A percentile compares a stretch with the other conserved stretches of the same genome.
phyloP scores from a whole-genome alignment of 2,329 filamentous ascomycete genomes.

The Fusarium sarcochroum region DNA sequence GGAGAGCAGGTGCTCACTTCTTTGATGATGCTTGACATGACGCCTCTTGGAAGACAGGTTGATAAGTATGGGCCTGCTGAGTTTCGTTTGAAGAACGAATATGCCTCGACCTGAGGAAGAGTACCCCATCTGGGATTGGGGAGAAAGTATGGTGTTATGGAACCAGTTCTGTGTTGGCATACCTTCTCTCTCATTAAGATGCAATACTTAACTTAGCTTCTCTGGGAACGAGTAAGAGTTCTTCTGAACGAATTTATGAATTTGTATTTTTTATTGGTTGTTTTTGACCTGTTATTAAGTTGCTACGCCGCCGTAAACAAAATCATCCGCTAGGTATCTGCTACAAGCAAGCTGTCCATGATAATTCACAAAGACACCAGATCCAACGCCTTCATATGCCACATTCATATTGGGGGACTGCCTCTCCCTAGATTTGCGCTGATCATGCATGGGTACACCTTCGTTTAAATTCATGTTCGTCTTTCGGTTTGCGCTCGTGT shows the following conservation, averaged over 20 bases:
- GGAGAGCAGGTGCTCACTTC: constrained; percentile 51
- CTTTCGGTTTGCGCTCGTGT: neutral
- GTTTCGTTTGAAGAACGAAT: constrained; percentile 49
- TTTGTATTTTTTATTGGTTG: neutral
- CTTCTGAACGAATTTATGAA: neutral
- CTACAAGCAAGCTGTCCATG: constrained; percentile 19
- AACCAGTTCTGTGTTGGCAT: neutral
- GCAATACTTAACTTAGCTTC: neutral
- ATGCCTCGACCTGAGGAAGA: constrained; percentile 12
- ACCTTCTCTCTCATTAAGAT: neutral
- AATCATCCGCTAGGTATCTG: constrained; percentile 25
- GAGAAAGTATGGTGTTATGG: neutral
- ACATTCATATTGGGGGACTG: neutral
- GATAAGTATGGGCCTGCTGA: constrained; percentile 43
- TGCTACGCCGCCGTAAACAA: neutral
- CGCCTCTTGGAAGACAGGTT: constrained; percentile 54
- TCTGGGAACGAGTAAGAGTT: neutral
- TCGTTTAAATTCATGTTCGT: constrained; percentile 4
- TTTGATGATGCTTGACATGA: constrained; percentile 53
- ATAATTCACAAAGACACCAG: constrained; percentile 23
- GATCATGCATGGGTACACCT: constrained; percentile 1
- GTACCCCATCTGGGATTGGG: neutral
- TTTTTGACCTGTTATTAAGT: neutral
- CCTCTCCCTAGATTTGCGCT: neutral
- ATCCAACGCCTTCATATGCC: constrained; percentile 30